Evolutionary conservation across 768 basidiomycete genomes (phyloP), one percentile per base, ranked within the genome.

Genomic region (Macrolepiota dolichaula): DNA sequence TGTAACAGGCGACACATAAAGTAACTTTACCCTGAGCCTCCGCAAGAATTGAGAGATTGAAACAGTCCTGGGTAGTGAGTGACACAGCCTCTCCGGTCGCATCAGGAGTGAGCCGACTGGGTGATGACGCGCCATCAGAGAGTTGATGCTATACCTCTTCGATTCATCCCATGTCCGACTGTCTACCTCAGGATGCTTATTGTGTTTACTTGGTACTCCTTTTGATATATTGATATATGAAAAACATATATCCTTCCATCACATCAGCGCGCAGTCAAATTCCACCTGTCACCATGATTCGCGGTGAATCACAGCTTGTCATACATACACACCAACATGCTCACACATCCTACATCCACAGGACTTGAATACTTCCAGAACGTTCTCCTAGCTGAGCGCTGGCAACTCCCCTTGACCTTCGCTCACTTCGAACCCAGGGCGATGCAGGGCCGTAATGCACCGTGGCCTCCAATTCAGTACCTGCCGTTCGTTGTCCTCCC

Each of bases 231-330:
- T n/a, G n/a, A n/a, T n/a, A n/a, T n/a, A n/a, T n/a, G n/a, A n/a
- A n/a, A 11, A 36, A 17, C 9, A 15, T 35, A n/a, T 4, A 27
- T 49, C 22, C 12, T 35, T 17, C n/a, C 29, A 53, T 38, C 35
- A 37, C 11, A 22, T 36, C 52, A 36, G 36, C 24, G 52, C 22
- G 6, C 19, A 19, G 19, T 44, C 42, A 9, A 32, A 32, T 32
- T 22, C 7, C 15, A 6, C 5, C 42, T n/a, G 10, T 55, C 25
- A 44, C 2, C 6, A 55, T 55, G 59, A 61, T 55, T 47, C 29
- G 19, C 52, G 17, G 22, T 61, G 59, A 61, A 61, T 61, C 59
- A 61, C 40, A 2, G 22, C 44, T 17, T 10, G 46, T 61, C 59
- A 61, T 61, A 17, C 32, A 37, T 47, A 50, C 51, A 5, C 59